Evolutionary conservation across 108 stramenopile species (phyloP).

Genomic region (Cylindrotheca fusiformis): DNA sequence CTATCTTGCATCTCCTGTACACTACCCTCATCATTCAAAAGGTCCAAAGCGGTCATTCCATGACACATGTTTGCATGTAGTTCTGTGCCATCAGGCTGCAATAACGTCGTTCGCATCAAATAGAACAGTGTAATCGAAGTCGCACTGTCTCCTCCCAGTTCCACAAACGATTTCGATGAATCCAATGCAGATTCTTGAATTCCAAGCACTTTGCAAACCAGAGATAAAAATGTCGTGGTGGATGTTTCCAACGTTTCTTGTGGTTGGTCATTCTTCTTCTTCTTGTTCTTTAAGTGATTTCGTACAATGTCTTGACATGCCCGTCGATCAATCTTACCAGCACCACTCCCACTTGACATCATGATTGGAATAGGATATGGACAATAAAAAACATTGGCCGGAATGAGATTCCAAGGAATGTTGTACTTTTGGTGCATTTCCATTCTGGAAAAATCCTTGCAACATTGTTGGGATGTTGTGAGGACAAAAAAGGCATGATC

Average conservation of each 20-base stretch:
- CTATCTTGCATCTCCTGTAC: too few species aligned
- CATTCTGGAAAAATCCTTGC: constrained; percentile 25
- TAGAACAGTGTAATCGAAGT: constrained; percentile 32
- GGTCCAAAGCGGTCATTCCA: too few species aligned
- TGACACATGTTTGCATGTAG: too few species aligned
- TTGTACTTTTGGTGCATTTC: constrained; percentile 20
- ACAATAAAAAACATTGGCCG: constrained; percentile 18
- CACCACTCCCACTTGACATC: constrained; percentile 16
- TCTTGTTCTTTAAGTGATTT: neutral
- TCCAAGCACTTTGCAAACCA: constrained; percentile 16
- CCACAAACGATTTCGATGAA: constrained; percentile 33
- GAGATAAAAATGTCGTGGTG: neutral
- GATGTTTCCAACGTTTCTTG: neutral
- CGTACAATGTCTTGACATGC: constrained; percentile 12
- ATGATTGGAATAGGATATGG: constrained; percentile 12
- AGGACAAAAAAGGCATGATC: constrained; percentile 23
- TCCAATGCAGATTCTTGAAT: constrained; percentile 6
- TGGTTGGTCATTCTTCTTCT: neutral
- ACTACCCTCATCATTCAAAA: too few species aligned
- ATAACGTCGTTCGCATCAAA: constrained; percentile 3
- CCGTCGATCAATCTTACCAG: constrained; percentile 30
- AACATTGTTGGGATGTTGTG: constrained; percentile 2
- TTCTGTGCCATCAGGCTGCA: neutral
- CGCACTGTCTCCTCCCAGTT: constrained; percentile 49
- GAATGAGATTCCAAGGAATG: constrained; percentile 42